Base-by-base conservation (phyloP, 176 grass and related monocot genomes). In the Oryza punctata region DNA sequence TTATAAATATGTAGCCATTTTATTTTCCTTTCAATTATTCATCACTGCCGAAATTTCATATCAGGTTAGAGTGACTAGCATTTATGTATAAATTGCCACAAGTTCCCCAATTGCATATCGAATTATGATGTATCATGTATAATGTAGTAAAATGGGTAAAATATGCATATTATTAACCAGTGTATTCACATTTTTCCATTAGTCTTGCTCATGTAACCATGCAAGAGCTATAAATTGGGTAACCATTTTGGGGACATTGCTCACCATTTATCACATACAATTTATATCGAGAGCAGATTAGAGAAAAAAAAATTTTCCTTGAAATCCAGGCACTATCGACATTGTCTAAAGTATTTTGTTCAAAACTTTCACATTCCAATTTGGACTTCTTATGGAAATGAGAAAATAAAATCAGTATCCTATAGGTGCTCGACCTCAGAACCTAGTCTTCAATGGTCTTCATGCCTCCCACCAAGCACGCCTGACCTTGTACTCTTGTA, bases 181-280 rank as follows among this genome's bases (percentile, higher is more conserved):
- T 61, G 7, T 13, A 45, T 49, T 54, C 49, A 3, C 15, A 57
- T 15, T 18, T 21, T 24, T 41, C 23, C 78, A 38, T 54, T 69
- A 80, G 21, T 54, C 30, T 69, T 50, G 69, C 12, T 30, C 38
- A 72, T 85, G 67, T 70, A 57, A 79, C 40, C 13, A 47, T 64
- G 12, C n/a, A 46, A 76, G 15, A 50, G 27, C 40, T 37, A 49
- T 0, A 63, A 85, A 18, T 29, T 16, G 3, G 67, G 28, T 49
- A 14, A 10, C n/a, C n/a, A 1, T 25, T 33, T 70, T 61, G 16
- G 26, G 27, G 70, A 50, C 26, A 24, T 43, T 61, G 8, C 13
- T 78, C n/a, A 12, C 44, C 32, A 45, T 72, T 63, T 33, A 21
- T 70, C 9, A 60, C 50, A 79, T 54, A 44, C 63, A 86, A 75